Evolutionary conservation across 140 eudicot genomes (phyloP).

Genomic region (Flaveria floridana): DNA sequence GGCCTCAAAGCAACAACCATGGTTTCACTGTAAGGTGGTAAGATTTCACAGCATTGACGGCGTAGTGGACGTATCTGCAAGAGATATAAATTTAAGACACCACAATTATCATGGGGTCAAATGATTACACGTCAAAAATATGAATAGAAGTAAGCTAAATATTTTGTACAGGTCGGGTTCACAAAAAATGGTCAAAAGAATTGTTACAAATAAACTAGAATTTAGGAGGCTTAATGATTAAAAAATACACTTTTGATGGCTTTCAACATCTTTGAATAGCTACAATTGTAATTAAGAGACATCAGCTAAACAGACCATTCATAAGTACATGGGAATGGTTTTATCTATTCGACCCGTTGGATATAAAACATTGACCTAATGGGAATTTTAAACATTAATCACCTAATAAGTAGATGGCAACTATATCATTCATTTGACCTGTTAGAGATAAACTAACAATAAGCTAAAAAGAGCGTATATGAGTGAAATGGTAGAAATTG

Average conservation of each 20-base stretch:
- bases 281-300: neutral
- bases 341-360: neutral
- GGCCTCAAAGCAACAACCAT: slow-evolving; percentile 51
- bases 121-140: neutral
- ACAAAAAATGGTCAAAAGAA: neutral
- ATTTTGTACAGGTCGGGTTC: neutral
- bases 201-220: neutral
- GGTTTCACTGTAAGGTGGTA: slow-evolving; percentile 37
- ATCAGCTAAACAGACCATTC: neutral
- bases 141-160: neutral
- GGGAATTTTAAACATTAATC: too few species aligned
- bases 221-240: neutral
- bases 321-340: neutral
- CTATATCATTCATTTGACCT: neutral
- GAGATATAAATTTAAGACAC: neutral
- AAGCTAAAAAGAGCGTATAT: neutral
- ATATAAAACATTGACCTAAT: neutral
- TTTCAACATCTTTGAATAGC: neutral
- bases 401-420: neutral
- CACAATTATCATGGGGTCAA: neutral
- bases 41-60: slow-evolving; percentile 70
- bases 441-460: neutral
- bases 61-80: slow-evolving; percentile 51
- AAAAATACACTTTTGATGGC: neutral
- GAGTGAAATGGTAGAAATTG: neutral